Percentiles rank a stretch among this genome's conserved stretches.
These are phyloP conservation scores for Yamadazyma sp. DNA, from an alignment of 805 yeast genomes.

Conservation along the genomic window DNA sequence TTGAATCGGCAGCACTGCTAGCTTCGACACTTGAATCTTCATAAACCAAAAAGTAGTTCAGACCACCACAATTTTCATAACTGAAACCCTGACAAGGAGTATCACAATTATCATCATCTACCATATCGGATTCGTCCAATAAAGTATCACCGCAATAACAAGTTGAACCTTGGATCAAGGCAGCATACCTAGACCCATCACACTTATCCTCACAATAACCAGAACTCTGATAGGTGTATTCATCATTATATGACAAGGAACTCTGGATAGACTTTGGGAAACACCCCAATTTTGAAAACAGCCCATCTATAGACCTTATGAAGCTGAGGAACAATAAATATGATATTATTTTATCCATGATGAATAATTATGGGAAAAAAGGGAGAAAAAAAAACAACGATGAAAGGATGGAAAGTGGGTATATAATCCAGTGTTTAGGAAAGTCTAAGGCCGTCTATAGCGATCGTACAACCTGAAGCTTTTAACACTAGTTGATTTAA, in stretches of 20 bases:
- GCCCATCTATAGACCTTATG: conserved; percentile 1
- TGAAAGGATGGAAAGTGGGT: too few relatives aligned
- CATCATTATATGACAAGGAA: conserved; percentile 40
- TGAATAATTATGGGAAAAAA: too few relatives aligned
- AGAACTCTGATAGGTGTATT: conserved; percentile 57
- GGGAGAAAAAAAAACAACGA: too few relatives aligned
- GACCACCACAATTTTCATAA: conserved; percentile 39
- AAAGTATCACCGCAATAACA: conserved; percentile 40
- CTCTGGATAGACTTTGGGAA: conserved; percentile 23
- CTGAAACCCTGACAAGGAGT: conserved; percentile 36
- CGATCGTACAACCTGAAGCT: too few relatives aligned
- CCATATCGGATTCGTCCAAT: conserved; percentile 22
- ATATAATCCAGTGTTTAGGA: too few relatives aligned
- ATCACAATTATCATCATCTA: conserved; percentile 25
- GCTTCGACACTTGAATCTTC: conserved; percentile 19
- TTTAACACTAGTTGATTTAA: too few relatives aligned
- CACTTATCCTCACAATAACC: conserved; percentile 56
- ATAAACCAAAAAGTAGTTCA: conserved; percentile 30
- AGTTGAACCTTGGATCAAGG: conserved; percentile 30
- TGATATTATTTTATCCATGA: too few relatives aligned
- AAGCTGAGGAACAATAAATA: conserved; percentile 2
- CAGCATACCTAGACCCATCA: conserved; percentile 35
- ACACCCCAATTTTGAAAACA: conserved; percentile 21
- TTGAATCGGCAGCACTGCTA: conserved; percentile 7
- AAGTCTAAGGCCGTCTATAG: too few relatives aligned